Conservation (phyloP, 2,329 filamentous ascomycete species). For the Xylaria sp. region DNA sequence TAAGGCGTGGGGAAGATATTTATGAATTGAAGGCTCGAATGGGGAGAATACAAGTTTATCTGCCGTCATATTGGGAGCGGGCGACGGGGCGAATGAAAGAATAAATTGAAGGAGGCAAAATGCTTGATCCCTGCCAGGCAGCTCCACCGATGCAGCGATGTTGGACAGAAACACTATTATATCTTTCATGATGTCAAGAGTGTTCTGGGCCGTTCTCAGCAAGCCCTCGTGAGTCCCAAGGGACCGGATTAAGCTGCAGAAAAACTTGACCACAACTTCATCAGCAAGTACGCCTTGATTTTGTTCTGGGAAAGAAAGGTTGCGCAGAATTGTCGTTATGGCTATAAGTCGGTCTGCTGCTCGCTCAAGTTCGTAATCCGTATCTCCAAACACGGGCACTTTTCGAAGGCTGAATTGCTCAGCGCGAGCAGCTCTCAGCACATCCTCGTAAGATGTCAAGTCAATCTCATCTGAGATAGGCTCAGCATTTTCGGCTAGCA, state of each 20-base stretch:
- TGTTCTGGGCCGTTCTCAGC: conserved; percentile 83
- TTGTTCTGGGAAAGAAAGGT: conserved; percentile 82
- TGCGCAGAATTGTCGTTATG: conserved; percentile 91
- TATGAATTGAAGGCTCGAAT: conserved; percentile 84
- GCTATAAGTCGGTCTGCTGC: conserved; percentile 89
- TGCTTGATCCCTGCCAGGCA: conserved; percentile 88
- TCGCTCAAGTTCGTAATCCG: conserved; percentile 83
- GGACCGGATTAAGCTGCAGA: conserved; percentile 85
- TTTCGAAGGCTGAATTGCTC: conserved; percentile 80
- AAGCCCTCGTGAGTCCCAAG: conserved; percentile 91
- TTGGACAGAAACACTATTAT: conserved; percentile 90
- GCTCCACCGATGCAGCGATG: conserved; percentile 79
- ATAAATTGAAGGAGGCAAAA: conserved; percentile 88
- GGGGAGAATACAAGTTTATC: conserved; percentile 78
- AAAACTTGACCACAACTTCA: conserved; percentile 80
- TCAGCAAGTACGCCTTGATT: conserved; percentile 83
- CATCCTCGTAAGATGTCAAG: conserved; percentile 86
- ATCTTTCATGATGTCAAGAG: conserved; percentile 97
- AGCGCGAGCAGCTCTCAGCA: conserved; percentile 78
- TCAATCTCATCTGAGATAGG: conserved; percentile 90
- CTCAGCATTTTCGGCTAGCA: conserved; percentile 83
- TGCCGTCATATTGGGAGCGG: conserved; percentile 69
- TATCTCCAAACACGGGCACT: conserved; percentile 77
- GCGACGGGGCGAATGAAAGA: conserved; percentile 86
- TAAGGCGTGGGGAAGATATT: conserved; percentile 88